phyloP scores from a whole-genome alignment of 2,329 filamentous ascomycete genomes.

The Escovopsis sp. region DNA sequence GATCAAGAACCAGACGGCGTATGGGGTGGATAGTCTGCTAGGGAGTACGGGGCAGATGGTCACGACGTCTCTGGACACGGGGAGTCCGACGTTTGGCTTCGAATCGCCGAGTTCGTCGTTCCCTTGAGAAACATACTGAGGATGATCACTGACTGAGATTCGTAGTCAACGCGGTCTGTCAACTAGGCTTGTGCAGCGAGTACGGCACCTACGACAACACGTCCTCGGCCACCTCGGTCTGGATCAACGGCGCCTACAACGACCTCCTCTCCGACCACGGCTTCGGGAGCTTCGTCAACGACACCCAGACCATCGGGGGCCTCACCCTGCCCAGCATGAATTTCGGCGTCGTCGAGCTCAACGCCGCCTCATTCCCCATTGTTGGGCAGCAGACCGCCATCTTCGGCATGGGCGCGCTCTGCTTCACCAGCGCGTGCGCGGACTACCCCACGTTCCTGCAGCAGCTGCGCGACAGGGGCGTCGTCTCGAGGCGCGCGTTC shows the following conservation, averaged over 20 bases:
- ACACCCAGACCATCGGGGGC: conserved; percentile 5
- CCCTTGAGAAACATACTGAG: background rate
- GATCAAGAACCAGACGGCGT: conserved; percentile 6
- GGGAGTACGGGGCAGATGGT: conserved; percentile 6
- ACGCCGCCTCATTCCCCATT: conserved; percentile 1
- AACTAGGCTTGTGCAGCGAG: conserved; percentile 4
- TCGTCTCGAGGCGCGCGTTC: conserved; percentile 5
- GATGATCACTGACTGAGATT: background rate
- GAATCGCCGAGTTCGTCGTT: conserved; percentile 4
- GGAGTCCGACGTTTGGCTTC: conserved; percentile 6
- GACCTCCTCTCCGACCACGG: conserved; percentile 6
- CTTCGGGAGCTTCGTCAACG: conserved; percentile 5
- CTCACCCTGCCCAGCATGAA: conserved; percentile 2
- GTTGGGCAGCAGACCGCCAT: conserved; percentile 4
- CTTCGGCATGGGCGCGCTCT: conserved; percentile 6
- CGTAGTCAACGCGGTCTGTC: conserved; percentile 4
- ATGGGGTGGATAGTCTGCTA: conserved; percentile 5
- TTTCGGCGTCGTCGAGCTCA: conserved; percentile 4
- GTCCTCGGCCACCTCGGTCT: conserved; percentile 5
- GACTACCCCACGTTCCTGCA: conserved; percentile 4
- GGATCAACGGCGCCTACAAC: conserved; percentile 2
- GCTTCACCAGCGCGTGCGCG: conserved; percentile 2
- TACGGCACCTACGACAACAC: conserved; percentile 6
- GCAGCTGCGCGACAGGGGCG: conserved; percentile 3
- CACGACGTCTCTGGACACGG: conserved; percentile 5